Evolutionary conservation across 2,329 filamentous ascomycete species (phyloP), one percentile per base, ranked within the genome.

Genomic region (Botrytis medusae): DNA sequence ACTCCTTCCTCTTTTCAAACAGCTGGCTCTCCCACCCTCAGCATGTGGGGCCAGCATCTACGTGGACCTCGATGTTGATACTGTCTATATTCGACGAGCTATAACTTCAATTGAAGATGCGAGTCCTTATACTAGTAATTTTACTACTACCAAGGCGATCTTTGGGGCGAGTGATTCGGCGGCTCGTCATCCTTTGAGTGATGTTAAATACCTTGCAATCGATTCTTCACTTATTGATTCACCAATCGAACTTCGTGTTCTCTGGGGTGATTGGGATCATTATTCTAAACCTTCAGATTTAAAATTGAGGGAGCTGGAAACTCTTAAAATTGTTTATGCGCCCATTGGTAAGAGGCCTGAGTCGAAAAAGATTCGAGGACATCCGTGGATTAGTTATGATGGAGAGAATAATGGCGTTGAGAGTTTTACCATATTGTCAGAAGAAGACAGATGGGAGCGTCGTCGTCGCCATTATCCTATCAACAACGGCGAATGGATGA

Each of bases 251-350:
- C 65, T 69, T 2, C 65, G 37, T 69, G n/a, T 69, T 6, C n/a
- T 69, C 48, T 69, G 65, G 65, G 65, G 65, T 10, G 65, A 69
- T 42, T 69, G 65, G 65, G 34, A 57, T 29, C 37, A 44, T 32
- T 29, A 29, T 5, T 42, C 48, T 29, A 44, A 42, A 25, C 34
- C 48, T 10, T n/a, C 12, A 12, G 65, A 69, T 32, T 20, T 69
- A 8, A 69, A 69, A 37, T 12, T 69, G 7, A 32, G 40, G 51
- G 29, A 22, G 8, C 65, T 69, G 10, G 37, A 57, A 42, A 69
- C 65, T n/a, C 54, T 69, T 4, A 69, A 69, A 12, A 69, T 69
- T 29, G 65, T 69, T 51, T 69, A 57, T n/a, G 48, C 65, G n/a
- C 65, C 65, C 25, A 42, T 69, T 20, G 51, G n/a, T 25, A 51